phyloP scores from a whole-genome alignment of 441 rosid genomes.

The Brassica balearica region DNA sequence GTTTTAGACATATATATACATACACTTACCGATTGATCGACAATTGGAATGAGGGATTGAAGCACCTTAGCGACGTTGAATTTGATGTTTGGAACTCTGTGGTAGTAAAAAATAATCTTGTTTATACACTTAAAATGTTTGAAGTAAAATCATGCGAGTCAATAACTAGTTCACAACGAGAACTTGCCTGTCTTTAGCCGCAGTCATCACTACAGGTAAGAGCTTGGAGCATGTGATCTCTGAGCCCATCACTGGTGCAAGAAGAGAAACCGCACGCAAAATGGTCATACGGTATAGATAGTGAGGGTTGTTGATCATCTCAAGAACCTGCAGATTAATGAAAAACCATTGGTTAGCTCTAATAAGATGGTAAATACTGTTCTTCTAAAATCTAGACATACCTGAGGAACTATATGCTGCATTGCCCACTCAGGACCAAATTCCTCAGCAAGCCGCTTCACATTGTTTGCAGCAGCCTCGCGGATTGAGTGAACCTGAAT shows the following conservation, averaged over 20 bases:
- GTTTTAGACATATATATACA: background rate
- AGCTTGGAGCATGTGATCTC: slow-evolving; percentile 85
- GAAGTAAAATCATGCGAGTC: background rate
- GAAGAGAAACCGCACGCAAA: slow-evolving; percentile 76
- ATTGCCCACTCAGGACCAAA: slow-evolving; percentile 98
- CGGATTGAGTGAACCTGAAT: slow-evolving; percentile 89
- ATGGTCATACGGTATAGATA: slow-evolving; percentile 88
- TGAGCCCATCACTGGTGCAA: slow-evolving; percentile 88
- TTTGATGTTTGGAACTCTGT: slow-evolving; percentile 94
- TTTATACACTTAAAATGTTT: slow-evolving; percentile 6
- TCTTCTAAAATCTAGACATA: background rate
- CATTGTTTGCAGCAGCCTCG: slow-evolving; percentile 93
- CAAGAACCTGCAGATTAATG: slow-evolving; percentile 61
- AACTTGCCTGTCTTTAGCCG: slow-evolving; percentile 85
- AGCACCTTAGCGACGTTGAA: slow-evolving; percentile 92
- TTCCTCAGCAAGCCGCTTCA: slow-evolving; percentile 96
- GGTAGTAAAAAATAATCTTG: background rate
- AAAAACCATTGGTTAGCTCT: background rate
- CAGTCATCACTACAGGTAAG: slow-evolving; percentile 71
- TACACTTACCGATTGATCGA: slow-evolving; percentile 76
- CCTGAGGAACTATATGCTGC: slow-evolving; percentile 74
- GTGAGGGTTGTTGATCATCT: slow-evolving; percentile 74
- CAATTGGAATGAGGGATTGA: slow-evolving; percentile 83
- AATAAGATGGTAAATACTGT: background rate
- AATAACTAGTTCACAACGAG: background rate